Evolutionary conservation across 495 filamentous ascomycete genomes (phyloP), one percentile per base, ranked within the genome.

Genomic region (Hypoxylon subgilvum): DNA sequence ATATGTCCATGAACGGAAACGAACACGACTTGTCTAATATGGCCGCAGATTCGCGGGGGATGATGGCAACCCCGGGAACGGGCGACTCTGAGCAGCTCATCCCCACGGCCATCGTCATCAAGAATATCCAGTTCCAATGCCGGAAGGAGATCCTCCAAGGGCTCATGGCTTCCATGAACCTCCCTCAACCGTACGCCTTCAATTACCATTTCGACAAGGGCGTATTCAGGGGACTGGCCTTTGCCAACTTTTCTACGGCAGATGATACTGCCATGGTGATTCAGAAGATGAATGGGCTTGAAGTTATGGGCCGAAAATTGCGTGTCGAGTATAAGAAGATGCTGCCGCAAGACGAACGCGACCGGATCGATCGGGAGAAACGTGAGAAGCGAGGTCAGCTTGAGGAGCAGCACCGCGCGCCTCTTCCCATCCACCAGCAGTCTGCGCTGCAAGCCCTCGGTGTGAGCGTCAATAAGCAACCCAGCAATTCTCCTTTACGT

Each of bases 171-270:
- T 88, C 95, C 17, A 80, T 96, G 76, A 86, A 86, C 50, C 81
- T 97, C 22, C 94, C 94, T 1, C 83, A 97, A 31, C 94, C 94
- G 0, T 98, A 98, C 69, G 94, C 94, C 3, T 98, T 98, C 82
- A 98, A 98, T 75, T 98, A 98, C 64, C 94, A 98, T 72, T 98
- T 98, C 70, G 94, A 98, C 69, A 95, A 96, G 67, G 94, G 94
- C 16, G 93, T 98, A 14, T 98, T 98, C 76, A 83, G 94, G 52
- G 94, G 94, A 14, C 80, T 98, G 41, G 94, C 94, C 7, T 98
- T 98, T 72, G 94, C 94, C 73, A 98, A 98, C 74, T 98, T 98
- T 73, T 96, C 94, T 8, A 96, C 90, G 13, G 83, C 94, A 1
- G 88, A 96, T 52, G 94, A 98, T 67, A 98, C 94, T 0, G 88